Evolutionary conservation across 805 yeast genomes (phyloP), one percentile per base, ranked within the genome.

Genomic region (Yamadazyma akitaensis): DNA sequence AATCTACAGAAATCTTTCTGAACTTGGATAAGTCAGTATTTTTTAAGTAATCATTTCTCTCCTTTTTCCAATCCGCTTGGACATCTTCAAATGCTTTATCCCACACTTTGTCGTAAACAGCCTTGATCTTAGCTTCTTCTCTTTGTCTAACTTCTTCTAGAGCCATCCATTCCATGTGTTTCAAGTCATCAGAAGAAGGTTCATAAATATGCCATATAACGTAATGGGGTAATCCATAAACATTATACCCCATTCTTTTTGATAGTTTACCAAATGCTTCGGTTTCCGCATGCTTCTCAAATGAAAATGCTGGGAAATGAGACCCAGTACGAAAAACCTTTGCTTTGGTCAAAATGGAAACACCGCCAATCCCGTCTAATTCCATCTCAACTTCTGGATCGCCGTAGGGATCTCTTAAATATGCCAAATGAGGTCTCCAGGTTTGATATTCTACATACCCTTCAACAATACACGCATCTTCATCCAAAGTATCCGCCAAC

Each of bases 361-460:
- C 99, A 54, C 98, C 99, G 21, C 99, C 99, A 56, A 92, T 90
- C 44, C 99, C 99, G 65, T 92, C 98, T 51, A 92, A 73, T 47
- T 85, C 91, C 85, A 92, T 85, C 61, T 89, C 96, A 37, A 85
- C 92, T 61, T 88, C 92, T 5, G 95, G 92, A 65, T 90, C 95
- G 19, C 98, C 99, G 59, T 87, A 84, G 2, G 97, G 96, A 59
- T 91, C 97, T 56, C 98, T 76, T 63, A 92, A 76, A 61, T 94
- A 92, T 0, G 98, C 98, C 54, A 92, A 74, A 68, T 92, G 98
- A 1, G 97, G 96, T 67, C 99, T 79, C 97, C 98, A 92, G 1
- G 99, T 92, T 37, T 96, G 96, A 65, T 89, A 94, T 68, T 92
- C 99, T 19, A 89, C 95, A 64, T 90, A 90, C 13, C 99, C 99